Evolutionary conservation across 352 stramenopile genomes (phyloP), one percentile per base, ranked within the genome.

Genomic region (Phytophthora fragariae): DNA sequence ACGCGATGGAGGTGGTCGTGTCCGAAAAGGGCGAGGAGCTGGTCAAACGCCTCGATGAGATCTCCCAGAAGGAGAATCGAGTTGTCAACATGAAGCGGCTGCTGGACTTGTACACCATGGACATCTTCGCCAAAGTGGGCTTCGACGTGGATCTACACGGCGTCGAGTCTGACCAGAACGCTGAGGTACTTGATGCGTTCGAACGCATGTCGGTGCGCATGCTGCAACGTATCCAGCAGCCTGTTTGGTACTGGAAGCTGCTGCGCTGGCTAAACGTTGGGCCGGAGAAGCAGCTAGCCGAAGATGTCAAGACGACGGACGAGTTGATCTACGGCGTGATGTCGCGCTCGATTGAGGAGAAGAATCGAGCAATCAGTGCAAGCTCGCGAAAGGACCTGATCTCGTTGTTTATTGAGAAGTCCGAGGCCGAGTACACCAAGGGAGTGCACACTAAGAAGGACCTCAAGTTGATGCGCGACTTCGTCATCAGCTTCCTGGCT

Each of bases 401-500:
- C 52, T 78, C 80, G 17, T 65, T 91, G 29, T 91, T 88, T 52
- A 75, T 91, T 12, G 80, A 87, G 7, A 78, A 77, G 21, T 79
- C 66, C 0, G 68, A 73, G 37, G 65, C 59, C 1, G 69, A 83
- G 44, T 80, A 79, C 52, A 73, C 61, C 6, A 71, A 76, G 19
- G 67, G 66, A 5, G 56, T 76, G 2, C 68, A 74, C 57, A 77
- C 72, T 14, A 70, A 59, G 44, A 76, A 69, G 35, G 72, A 82
- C 33, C 31, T 79, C 3, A 85, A 82, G 17, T 66, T 94, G 8
- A 84, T 97, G 47, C 85, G 87, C n/a, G 86, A 97, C 75, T 92
- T 97, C 55, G 76, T 89, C 11, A 77, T 97, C 27, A 92, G 79
- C 19, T 92, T 96, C 58, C 74, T 95, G 39, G 75, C 83, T 21